Conservation (phyloP, 305 asterid genomes). For the Fraxinus sp. region DNA sequence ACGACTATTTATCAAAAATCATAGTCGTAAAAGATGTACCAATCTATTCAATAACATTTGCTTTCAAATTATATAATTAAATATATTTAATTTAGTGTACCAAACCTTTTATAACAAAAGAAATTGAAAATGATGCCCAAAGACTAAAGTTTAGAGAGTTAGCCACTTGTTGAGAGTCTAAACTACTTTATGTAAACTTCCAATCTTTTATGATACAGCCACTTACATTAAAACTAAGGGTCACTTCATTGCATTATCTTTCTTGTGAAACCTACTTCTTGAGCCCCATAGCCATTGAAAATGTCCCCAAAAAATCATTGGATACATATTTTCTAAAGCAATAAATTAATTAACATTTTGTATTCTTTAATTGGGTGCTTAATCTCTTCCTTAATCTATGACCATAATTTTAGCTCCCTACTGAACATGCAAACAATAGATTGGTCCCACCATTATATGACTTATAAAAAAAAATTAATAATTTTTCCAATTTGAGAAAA, state of each 20-base stretch:
- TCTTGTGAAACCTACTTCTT: conserved; percentile 50
- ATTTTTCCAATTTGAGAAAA: not conserved
- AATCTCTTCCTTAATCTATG: conserved; percentile 34
- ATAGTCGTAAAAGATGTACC: not conserved
- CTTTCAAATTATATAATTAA: not conserved
- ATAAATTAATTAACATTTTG: conserved; percentile 29
- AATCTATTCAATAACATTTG: not conserved
- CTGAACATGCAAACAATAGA: conserved; percentile 15
- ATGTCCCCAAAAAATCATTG: conserved; percentile 8
- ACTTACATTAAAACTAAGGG: conserved; percentile 16
- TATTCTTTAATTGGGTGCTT: conserved; percentile 30
- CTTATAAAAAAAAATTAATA: not conserved
- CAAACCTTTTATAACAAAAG: not conserved
- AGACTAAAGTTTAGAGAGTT: not conserved
- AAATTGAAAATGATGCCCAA: conserved; percentile 2
- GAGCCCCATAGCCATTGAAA: conserved; percentile 33
- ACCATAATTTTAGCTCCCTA: conserved; percentile 34
- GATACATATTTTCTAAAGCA: conserved; percentile 20
- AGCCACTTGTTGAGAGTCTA: conserved; percentile 27
- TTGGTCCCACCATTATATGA: conserved; percentile 40
- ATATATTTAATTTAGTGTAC: not conserved
- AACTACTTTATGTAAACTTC: conserved; percentile 32
- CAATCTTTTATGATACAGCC: conserved; percentile 19
- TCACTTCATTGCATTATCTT: conserved; percentile 24
- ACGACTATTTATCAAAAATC: not conserved